phyloP scores from a whole-genome alignment of 2,329 filamentous ascomycete species.

The Penicillium olsonii region DNA sequence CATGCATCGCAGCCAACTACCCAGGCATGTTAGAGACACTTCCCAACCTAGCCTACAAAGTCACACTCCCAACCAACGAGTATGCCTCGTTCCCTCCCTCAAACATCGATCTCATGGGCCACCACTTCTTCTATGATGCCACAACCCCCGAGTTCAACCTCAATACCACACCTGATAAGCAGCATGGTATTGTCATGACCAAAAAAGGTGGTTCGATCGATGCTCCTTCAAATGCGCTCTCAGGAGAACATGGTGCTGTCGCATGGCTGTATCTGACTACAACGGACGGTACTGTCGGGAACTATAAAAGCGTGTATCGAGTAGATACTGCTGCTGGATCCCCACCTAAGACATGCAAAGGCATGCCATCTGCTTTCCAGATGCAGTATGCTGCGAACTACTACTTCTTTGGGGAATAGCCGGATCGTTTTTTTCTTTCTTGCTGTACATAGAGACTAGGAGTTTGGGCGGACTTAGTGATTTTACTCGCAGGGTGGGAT shows the following conservation, averaged over 20 bases:
- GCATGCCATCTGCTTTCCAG: conserved; percentile 63
- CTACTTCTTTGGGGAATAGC: conserved; percentile 55
- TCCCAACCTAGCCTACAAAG: conserved; percentile 68
- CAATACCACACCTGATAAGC: conserved; percentile 52
- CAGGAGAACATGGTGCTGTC: conserved; percentile 68
- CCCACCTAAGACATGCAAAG: conserved; percentile 71
- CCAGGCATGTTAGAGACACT: conserved; percentile 67
- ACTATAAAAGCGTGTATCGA: conserved; percentile 76
- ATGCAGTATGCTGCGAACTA: conserved; percentile 84
- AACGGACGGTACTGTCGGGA: conserved; percentile 58
- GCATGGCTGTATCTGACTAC: conserved; percentile 73
- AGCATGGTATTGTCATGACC: conserved; percentile 60
- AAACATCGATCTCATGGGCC: conserved; percentile 67
- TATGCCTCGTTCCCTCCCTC: conserved; percentile 50
- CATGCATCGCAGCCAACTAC: conserved; percentile 71
- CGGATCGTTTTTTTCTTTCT: conserved; percentile 1
- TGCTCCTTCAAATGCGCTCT: conserved; percentile 64
- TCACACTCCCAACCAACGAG: conserved; percentile 53
- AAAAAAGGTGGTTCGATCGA: conserved; percentile 61
- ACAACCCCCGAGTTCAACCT: conserved; percentile 81
- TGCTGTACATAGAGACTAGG: conserved; percentile 18
- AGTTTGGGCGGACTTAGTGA: conserved; percentile 8
- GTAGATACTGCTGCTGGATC: conserved; percentile 81
- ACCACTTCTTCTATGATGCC: conserved; percentile 75
- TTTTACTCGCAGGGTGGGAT: conserved; percentile 9